Conservation (phyloP, 768 basidiomycete genomes). For the Suillus cothurnatus region DNA sequence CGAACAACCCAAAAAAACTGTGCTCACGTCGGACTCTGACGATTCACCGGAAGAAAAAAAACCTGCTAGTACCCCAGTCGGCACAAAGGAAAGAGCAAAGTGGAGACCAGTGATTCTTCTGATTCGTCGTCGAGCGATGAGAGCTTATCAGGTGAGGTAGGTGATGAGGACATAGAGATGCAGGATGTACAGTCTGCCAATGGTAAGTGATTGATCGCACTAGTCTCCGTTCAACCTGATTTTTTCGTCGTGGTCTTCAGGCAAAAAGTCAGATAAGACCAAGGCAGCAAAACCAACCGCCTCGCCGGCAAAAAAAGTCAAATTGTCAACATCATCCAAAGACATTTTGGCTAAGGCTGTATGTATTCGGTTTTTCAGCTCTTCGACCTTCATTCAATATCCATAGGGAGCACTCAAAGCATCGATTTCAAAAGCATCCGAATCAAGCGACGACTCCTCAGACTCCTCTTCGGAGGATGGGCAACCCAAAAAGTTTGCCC, state of each 20-base stretch:
- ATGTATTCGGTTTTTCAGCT: background rate
- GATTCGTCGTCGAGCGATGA: conserved; percentile 16
- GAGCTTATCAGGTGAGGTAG: conserved; percentile 23
- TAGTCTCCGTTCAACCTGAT: background rate
- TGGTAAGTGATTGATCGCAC: background rate
- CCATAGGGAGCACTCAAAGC: conserved; percentile 22
- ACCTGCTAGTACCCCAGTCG: conserved; percentile 23
- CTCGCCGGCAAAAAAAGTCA: conserved; percentile 25
- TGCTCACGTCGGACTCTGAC: conserved; percentile 22
- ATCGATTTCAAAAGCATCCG: conserved; percentile 23
- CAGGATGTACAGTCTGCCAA: background rate
- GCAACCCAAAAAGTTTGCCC: conserved; percentile 23
- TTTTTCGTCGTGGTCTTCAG: conserved; percentile 35
- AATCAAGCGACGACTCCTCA: conserved; percentile 30
- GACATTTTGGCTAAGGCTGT: conserved; percentile 47
- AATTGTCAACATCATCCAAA: conserved; percentile 39
- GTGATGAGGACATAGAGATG: conserved; percentile 20
- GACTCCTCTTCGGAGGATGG: conserved; percentile 37
- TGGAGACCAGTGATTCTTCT: conserved; percentile 14
- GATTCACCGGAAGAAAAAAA: conserved; percentile 29
- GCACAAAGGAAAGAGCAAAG: conserved; percentile 17
- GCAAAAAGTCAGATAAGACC: conserved; percentile 39
- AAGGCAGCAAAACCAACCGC: conserved; percentile 32
- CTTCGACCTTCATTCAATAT: background rate
- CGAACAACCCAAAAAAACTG: conserved; percentile 31